A percentile compares a stretch with the other conserved stretches of the same genome.
phyloP scores from a whole-genome alignment of 2,329 filamentous ascomycete species.

The Hymenoscyphus occultus region DNA sequence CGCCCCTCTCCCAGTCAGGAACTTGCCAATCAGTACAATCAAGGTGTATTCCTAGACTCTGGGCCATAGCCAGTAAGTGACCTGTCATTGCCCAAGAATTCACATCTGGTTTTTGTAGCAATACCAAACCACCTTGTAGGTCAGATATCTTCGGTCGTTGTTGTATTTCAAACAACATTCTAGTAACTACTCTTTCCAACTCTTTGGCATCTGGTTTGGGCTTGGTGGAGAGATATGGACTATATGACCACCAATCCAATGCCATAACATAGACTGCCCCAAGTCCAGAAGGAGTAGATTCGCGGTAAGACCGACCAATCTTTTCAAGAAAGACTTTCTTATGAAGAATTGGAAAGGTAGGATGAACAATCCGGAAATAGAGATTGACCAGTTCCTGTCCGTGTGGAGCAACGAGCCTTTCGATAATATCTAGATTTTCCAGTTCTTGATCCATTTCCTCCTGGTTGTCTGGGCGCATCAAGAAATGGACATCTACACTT shows the following conservation, averaged over 20 bases:
- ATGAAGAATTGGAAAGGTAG: not conserved
- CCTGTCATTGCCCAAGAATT: conserved; percentile 1
- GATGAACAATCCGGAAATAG: not conserved
- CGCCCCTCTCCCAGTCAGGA: not conserved
- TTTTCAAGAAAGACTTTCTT: not conserved
- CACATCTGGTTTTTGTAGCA: not conserved
- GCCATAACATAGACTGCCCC: not conserved
- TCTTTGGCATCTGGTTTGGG: not conserved
- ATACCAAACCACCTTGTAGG: not conserved
- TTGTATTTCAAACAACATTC: not conserved
- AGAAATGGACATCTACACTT: not conserved
- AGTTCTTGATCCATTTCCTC: not conserved
- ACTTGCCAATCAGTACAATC: not conserved
- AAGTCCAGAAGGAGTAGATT: not conserved
- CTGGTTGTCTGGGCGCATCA: not conserved
- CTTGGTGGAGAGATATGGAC: not conserved
- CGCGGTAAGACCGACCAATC: not conserved
- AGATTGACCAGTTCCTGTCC: not conserved
- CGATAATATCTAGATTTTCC: not conserved
- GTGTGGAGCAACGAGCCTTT: not conserved
- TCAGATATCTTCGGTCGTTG: not conserved
- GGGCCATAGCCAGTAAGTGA: not conserved
- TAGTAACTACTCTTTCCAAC: not conserved
- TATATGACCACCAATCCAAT: not conserved
- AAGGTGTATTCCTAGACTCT: not conserved